These are phyloP conservation scores for Kuraishia borneana DNA, from an alignment of 805 yeast genomes.

Conservation along the genomic window DNA sequence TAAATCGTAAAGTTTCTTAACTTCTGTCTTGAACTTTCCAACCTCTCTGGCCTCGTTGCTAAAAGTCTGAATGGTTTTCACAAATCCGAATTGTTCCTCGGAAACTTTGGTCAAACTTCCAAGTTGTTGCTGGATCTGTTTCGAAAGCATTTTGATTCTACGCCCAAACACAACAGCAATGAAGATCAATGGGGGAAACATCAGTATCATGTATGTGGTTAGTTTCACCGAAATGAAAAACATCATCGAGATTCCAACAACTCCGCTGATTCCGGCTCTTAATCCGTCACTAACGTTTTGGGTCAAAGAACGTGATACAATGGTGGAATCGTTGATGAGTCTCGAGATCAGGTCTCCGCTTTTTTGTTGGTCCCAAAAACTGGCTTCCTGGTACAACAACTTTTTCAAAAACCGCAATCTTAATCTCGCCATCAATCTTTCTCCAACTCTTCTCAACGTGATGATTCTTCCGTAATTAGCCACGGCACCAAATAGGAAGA, in stretches of 20 bases:
- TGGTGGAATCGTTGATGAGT: constrained; percentile 77
- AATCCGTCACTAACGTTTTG: constrained; percentile 91
- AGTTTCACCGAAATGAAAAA: constrained; percentile 71
- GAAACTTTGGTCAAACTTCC: constrained; percentile 84
- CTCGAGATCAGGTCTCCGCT: constrained; percentile 90
- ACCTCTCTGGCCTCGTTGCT: constrained; percentile 78
- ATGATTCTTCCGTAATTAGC: constrained; percentile 80
- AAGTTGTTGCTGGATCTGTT: constrained; percentile 69
- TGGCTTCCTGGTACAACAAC: constrained; percentile 75
- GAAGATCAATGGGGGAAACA: constrained; percentile 74
- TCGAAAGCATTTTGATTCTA: constrained; percentile 61
- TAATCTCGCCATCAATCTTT: constrained; percentile 73
- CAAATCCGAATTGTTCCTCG: constrained; percentile 81
- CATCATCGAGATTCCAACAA: constrained; percentile 90
- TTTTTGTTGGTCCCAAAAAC: constrained; percentile 79
- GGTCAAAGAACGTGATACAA: constrained; percentile 77
- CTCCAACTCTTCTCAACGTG: constrained; percentile 71
- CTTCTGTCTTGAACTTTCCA: constrained; percentile 60
- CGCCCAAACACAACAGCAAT: constrained; percentile 80
- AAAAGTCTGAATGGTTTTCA: constrained; percentile 82
- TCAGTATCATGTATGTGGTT: constrained; percentile 67
- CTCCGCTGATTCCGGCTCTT: constrained; percentile 69
- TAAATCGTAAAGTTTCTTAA: constrained; percentile 49
- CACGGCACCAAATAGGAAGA: constrained; percentile 63
- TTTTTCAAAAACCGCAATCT: constrained; percentile 69